Conservation (phyloP, 1,284 basidiomycete genomes). For the Fistulina hepatica region DNA sequence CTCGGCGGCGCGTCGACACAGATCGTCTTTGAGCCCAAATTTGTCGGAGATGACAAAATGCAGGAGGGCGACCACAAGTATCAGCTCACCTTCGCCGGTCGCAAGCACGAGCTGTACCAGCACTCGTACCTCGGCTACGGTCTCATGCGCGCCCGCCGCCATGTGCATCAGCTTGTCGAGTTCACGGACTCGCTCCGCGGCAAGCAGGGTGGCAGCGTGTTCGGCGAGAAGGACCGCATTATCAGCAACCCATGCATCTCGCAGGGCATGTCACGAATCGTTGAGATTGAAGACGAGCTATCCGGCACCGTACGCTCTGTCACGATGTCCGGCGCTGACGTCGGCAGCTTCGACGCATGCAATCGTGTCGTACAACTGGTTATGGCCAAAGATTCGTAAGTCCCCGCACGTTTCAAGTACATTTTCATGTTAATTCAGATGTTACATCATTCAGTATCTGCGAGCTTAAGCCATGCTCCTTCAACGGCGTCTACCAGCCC, state of each 20-base stretch:
- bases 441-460: conserved; percentile 52
- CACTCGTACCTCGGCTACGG: conserved; percentile 97
- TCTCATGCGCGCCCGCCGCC: conserved; percentile 80
- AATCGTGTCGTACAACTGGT: conserved; percentile 80
- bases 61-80: conserved; percentile 73
- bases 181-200: conserved; percentile 46
- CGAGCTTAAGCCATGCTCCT: conserved; percentile 86
- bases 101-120: conserved; percentile 73
- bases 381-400: conserved; percentile 92
- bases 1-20: conserved; percentile 96
- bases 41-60: conserved; percentile 30
- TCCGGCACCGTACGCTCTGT: conserved; percentile 44
- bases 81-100: conserved; percentile 68
- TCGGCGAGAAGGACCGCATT: conserved; percentile 13
- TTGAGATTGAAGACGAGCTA: conserved; percentile 61
- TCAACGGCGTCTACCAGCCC: conserved; percentile 96
- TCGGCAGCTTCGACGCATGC: conserved; percentile 82
- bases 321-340: conserved; percentile 71
- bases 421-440: not conserved
- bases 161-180: conserved; percentile 82
- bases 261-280: conserved; percentile 48
- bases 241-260: conserved; percentile 75
- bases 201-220: conserved; percentile 13
- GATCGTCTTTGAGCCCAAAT: conserved; percentile 90
- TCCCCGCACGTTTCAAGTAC: conserved; percentile 16